phyloP scores from a whole-genome alignment of 306 rosid genomes.

The Medicago lupulina region DNA sequence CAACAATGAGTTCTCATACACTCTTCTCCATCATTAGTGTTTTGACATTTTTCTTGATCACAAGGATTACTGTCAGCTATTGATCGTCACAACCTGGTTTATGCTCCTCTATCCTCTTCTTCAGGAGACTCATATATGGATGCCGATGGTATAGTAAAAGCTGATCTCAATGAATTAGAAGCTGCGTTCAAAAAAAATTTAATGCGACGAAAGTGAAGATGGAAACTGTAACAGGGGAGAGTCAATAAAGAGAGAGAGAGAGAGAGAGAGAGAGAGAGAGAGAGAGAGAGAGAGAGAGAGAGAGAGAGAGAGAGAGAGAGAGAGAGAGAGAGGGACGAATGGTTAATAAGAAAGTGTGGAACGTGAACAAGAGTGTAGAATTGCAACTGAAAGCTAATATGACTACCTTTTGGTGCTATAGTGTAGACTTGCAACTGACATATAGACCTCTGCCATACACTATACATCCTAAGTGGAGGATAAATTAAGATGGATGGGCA shows the following conservation, averaged over 20 bases:
- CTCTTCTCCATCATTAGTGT: not conserved
- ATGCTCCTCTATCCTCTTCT: not conserved
- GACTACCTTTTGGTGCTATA: not conserved
- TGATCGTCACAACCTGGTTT: not conserved
- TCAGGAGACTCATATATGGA: not conserved
- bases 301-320: not conserved
- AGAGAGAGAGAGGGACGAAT: not conserved
- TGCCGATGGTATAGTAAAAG: not conserved
- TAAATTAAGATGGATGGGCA: slow-evolving; percentile 28
- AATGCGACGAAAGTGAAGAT: not conserved
- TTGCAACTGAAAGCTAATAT: slow-evolving; percentile 20
- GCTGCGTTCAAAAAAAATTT: not conserved
- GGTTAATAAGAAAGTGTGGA: not conserved
- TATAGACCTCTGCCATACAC: not conserved
- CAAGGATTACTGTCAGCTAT: slow-evolving; percentile 1
- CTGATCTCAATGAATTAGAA: slow-evolving; percentile 12
- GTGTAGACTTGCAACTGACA: not conserved
- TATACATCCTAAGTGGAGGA: slow-evolving; percentile 17
- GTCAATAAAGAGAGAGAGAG: not conserved
- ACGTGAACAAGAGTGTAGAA: not conserved
- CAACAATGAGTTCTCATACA: not conserved
- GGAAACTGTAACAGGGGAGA: not conserved
- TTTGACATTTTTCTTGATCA: not conserved
- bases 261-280: not conserved
- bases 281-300: not conserved